Percentiles rank a stretch among this genome's conserved stretches.
Conservation (phyloP, 192 early-diverging fungal species). For the Lunasporangiospora selenospora region DNA sequence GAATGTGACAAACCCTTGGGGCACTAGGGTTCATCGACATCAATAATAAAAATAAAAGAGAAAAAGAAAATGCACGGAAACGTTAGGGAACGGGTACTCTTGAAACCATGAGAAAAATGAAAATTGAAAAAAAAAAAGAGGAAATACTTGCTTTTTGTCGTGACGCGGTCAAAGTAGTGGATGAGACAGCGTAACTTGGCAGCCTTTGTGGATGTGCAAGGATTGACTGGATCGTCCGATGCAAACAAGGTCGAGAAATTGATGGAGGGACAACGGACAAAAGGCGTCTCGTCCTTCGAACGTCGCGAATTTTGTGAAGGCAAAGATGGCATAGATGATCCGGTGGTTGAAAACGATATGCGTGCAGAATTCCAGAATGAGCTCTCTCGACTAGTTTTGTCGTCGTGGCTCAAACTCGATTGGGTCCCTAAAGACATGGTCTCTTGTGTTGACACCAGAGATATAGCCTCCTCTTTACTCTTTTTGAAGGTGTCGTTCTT, state of each 20-base stretch:
- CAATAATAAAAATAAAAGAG: too few relatives aligned
- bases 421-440: too few relatives aligned
- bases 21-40: conserved; percentile 30
- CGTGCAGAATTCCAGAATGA: too few relatives aligned
- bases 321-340: too few relatives aligned
- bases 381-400: too few relatives aligned
- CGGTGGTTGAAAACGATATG: too few relatives aligned
- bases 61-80: not conserved
- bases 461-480: too few relatives aligned
- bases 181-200: conserved; percentile 42
- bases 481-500: too few relatives aligned
- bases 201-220: conserved; percentile 23
- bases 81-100: not conserved
- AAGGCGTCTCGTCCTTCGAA: too few relatives aligned
- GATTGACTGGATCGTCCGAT: not conserved
- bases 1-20: conserved; percentile 25
- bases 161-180: conserved; percentile 43
- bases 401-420: too few relatives aligned
- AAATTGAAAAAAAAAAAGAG: not conserved
- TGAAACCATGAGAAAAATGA: not conserved
- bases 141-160: conserved; percentile 7
- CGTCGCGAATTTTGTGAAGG: too few relatives aligned
- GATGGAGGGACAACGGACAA: conserved; percentile 29
- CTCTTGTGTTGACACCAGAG: too few relatives aligned
- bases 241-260: conserved; percentile 35